phyloP scores from a whole-genome alignment of 73 alveolate species.

The Tetrahymena thermophila region DNA sequence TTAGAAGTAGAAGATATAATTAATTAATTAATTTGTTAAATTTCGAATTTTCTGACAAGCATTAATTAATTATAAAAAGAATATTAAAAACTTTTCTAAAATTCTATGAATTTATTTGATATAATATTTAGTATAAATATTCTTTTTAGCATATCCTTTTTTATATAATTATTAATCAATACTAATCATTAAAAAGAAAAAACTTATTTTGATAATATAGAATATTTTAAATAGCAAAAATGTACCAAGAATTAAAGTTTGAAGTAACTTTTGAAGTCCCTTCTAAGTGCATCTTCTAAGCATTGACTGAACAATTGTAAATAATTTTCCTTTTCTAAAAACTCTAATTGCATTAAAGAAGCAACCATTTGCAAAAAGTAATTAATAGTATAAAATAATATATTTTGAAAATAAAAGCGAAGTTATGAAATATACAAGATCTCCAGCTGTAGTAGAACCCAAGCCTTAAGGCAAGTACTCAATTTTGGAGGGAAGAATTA shows the following conservation, averaged over 20 bases:
- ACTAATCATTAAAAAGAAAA: background rate
- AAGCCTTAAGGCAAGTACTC: background rate
- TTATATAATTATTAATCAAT: background rate
- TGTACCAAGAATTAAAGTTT: background rate
- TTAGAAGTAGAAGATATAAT: background rate
- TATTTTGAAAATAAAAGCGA: background rate
- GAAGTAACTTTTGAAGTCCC: background rate
- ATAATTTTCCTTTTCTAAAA: no score
- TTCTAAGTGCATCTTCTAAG: background rate
- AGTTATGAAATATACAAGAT: background rate
- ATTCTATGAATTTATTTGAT: background rate
- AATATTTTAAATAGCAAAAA: background rate
- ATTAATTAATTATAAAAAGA: background rate
- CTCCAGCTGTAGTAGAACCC: background rate
- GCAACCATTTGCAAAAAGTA: no score
- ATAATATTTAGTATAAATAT: background rate
- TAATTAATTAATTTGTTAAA: no score
- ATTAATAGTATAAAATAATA: no score
- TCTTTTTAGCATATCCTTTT: background rate
- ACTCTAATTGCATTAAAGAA: background rate
- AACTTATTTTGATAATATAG: background rate
- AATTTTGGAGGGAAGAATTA: background rate
- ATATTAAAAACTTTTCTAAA: background rate
- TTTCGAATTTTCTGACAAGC: background rate
- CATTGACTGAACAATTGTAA: background rate